phyloP scores from a whole-genome alignment of 2,329 filamentous ascomycete genomes.

The Exophiala calicioides region DNA sequence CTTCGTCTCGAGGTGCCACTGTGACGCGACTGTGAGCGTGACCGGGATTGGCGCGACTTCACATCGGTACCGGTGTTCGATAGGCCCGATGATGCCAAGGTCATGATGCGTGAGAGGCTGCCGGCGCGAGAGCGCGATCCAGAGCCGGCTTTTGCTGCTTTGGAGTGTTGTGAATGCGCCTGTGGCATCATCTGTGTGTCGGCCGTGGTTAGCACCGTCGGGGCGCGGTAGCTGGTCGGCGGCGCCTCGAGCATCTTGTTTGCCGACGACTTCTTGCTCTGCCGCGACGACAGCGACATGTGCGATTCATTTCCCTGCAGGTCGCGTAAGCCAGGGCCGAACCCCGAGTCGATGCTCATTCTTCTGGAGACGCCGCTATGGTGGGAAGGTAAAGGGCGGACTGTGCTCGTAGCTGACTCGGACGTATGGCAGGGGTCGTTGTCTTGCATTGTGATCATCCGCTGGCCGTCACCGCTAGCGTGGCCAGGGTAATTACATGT shows the following conservation, averaged over 20 bases:
- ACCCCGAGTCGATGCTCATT: constrained; percentile 23
- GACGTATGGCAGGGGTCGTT: constrained; percentile 22
- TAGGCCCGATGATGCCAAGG: constrained; percentile 5
- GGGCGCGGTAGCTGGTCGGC: constrained; percentile 28
- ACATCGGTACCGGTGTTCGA: neutral
- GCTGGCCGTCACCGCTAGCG: constrained; percentile 9
- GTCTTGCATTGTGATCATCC: constrained; percentile 29
- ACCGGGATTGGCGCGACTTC: constrained; percentile 1
- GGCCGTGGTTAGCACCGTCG: constrained; percentile 26
- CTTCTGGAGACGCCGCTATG: constrained; percentile 11
- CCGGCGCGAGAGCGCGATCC: constrained; percentile 6
- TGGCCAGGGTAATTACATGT: no score
- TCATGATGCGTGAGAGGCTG: constrained; percentile 7
- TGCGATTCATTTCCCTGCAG: constrained; percentile 9
- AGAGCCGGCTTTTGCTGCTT: neutral
- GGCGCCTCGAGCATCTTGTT: constrained; percentile 18
- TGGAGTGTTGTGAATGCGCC: neutral
- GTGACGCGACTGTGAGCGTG: constrained; percentile 15
- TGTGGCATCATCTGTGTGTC: constrained; percentile 17
- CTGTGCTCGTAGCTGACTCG: constrained; percentile 20
- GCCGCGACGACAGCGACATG: constrained; percentile 12
- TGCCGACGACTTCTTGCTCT: constrained; percentile 12
- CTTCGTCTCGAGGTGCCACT: constrained; percentile 11
- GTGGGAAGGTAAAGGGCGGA: constrained; percentile 11
- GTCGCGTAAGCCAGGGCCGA: constrained; percentile 15